Evolutionary conservation across 345 rosid genomes (phyloP).

Genomic region (Laguncularia racemosa): DNA sequence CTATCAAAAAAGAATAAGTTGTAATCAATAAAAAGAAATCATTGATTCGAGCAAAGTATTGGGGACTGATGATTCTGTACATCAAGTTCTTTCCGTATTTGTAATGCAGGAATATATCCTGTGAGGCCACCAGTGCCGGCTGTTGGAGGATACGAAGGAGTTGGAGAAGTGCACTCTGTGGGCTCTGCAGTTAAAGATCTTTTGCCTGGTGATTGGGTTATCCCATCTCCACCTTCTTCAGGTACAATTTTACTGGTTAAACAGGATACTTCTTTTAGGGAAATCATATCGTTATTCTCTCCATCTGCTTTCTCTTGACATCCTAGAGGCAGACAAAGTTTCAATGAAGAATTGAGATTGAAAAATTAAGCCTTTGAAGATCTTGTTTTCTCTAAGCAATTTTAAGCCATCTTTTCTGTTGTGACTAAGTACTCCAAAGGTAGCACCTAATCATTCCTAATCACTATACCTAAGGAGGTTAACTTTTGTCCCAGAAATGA

Average conservation of each 20-base stretch:
- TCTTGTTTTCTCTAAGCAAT: no score
- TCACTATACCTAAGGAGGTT: no score
- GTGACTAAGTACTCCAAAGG: no score
- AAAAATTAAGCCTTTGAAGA: no score
- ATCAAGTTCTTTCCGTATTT: neutral
- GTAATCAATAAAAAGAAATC: no score
- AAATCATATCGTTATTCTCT: neutral
- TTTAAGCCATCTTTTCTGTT: no score
- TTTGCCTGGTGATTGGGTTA: conserved; percentile 75
- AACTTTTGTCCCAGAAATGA: no score
- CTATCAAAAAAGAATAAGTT: no score
- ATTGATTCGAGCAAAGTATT: neutral
- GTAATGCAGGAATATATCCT: conserved; percentile 64
- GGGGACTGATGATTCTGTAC: neutral
- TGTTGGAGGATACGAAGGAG: conserved; percentile 91
- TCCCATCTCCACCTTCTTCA: conserved; percentile 78
- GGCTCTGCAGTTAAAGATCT: conserved; percentile 61
- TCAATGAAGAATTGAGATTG: no score
- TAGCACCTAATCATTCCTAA: no score
- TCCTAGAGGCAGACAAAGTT: no score
- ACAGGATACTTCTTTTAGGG: neutral
- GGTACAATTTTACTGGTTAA: conserved; percentile 28
- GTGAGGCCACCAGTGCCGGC: conserved; percentile 89
- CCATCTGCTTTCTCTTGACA: neutral
- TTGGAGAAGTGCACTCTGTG: conserved; percentile 66